Conservation (phyloP, 2,329 filamentous ascomycete genomes). For the Plenodomus biglobosus region DNA sequence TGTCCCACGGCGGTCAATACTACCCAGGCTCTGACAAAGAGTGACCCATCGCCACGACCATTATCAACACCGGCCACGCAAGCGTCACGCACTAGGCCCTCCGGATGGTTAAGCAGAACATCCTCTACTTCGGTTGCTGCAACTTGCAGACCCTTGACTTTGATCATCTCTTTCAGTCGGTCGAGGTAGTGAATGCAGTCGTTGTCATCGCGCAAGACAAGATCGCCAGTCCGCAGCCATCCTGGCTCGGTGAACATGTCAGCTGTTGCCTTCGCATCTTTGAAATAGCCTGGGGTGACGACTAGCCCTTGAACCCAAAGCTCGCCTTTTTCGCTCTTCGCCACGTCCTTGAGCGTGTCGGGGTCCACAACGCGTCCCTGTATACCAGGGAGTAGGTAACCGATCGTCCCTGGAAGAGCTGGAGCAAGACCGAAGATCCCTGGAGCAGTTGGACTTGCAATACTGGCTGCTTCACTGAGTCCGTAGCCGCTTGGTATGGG, state of each 20-base stretch:
- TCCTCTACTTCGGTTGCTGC: constrained; percentile 53
- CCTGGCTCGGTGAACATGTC: constrained; percentile 32
- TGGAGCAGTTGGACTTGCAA: constrained; percentile 23
- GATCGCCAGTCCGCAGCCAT: constrained; percentile 34
- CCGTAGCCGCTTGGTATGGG: constrained; percentile 35
- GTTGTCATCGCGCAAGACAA: constrained; percentile 28
- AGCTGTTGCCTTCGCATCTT: constrained; percentile 28
- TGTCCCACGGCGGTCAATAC: constrained; percentile 24
- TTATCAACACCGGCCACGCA: constrained; percentile 39
- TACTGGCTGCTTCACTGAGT: constrained; percentile 33
- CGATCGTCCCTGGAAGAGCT: constrained; percentile 27
- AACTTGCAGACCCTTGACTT: constrained; percentile 55
- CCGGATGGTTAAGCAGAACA: constrained; percentile 48
- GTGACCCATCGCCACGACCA: constrained; percentile 29
- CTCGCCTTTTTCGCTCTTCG: constrained; percentile 28
- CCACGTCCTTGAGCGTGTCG: constrained; percentile 27
- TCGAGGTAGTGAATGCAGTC: constrained; percentile 40
- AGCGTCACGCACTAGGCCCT: constrained; percentile 28
- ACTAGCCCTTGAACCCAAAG: constrained; percentile 32
- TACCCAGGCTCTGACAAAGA: constrained; percentile 37
- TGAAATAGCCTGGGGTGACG: constrained; percentile 37
- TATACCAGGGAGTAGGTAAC: constrained; percentile 35
- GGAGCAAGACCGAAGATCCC: constrained; percentile 31
- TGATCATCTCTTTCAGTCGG: constrained; percentile 49
- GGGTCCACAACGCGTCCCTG: constrained; percentile 33